Percentiles rank a stretch among this genome's conserved stretches.
phyloP scores from a whole-genome alignment of 163 green algal genomes.

The Prototheca cutis region DNA sequence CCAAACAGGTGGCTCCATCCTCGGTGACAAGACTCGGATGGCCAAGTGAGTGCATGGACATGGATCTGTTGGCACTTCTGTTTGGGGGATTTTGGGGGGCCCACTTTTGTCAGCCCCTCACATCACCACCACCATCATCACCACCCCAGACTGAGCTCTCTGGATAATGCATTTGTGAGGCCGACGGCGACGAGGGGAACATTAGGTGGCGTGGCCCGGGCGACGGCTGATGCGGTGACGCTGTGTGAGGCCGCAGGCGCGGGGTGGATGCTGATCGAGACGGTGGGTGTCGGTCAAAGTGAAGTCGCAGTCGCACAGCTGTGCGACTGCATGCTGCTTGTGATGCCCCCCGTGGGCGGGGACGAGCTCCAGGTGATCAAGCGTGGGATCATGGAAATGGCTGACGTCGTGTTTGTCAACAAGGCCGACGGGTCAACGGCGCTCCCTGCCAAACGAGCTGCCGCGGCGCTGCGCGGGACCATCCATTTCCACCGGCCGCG shows the following conservation, averaged over 20 bases:
- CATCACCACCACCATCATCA: neutral
- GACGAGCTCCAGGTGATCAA: slow-evolving; percentile 41
- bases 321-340: slow-evolving; percentile 45
- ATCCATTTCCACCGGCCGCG: slow-evolving; percentile 17
- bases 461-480: slow-evolving; percentile 15
- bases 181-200: slow-evolving; percentile 26
- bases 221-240: slow-evolving; percentile 43
- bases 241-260: slow-evolving; percentile 50
- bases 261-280: slow-evolving; percentile 36
- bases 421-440: slow-evolving; percentile 46
- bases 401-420: slow-evolving; percentile 54
- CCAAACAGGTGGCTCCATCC: slow-evolving; percentile 42
- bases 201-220: slow-evolving; percentile 39
- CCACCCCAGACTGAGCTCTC: slow-evolving; percentile 18
- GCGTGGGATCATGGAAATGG: slow-evolving; percentile 42
- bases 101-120: too few species aligned
- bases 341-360: slow-evolving; percentile 42
- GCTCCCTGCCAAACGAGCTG: slow-evolving; percentile 25
- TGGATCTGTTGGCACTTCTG: too few species aligned
- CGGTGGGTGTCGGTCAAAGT: slow-evolving; percentile 52
- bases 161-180: slow-evolving; percentile 39
- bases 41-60: slow-evolving; percentile 1
- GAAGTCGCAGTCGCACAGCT: slow-evolving; percentile 47
- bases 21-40: slow-evolving; percentile 67
- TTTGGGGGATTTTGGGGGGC: too few species aligned